Evolutionary conservation across 2,329 filamentous ascomycete species (phyloP).

Genomic region (Dichotomopilus funicola): DNA sequence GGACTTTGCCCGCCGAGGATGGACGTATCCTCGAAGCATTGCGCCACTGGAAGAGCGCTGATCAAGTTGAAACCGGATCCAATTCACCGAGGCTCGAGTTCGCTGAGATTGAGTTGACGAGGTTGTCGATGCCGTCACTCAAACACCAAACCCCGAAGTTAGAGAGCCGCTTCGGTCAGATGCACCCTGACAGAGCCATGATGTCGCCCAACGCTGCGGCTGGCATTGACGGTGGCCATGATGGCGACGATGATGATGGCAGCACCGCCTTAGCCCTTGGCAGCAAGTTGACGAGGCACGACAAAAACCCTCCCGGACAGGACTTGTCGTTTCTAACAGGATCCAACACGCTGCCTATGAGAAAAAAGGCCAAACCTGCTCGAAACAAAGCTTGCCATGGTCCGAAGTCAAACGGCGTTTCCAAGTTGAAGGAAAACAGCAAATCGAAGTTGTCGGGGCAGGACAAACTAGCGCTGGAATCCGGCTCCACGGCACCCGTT

Average conservation of each 20-base stretch:
- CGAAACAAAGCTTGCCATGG: too few relatives aligned
- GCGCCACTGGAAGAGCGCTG: conserved; percentile 10
- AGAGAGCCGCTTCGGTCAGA: conserved; percentile 4
- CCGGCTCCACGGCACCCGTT: too few relatives aligned
- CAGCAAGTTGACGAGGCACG: background rate
- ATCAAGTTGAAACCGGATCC: conserved; percentile 3
- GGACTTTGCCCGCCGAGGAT: conserved; percentile 11
- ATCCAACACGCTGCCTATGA: conserved; percentile 6
- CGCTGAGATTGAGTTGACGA: conserved; percentile 4
- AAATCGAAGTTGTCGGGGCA: too few relatives aligned
- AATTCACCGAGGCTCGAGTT: conserved; percentile 10
- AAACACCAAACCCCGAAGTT: background rate
- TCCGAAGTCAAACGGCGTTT: too few relatives aligned
- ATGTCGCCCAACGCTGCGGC: background rate
- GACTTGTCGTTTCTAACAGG: conserved; percentile 16
- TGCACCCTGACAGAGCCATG: conserved; percentile 19
- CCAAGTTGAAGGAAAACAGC: background rate
- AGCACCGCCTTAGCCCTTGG: background rate
- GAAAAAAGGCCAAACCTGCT: background rate
- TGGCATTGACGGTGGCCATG: background rate
- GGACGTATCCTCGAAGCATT: conserved; percentile 16
- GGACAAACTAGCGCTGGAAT: too few relatives aligned
- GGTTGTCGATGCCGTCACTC: background rate
- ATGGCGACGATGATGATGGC: background rate
- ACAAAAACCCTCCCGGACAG: background rate